phyloP scores from a whole-genome alignment of 805 yeast species.

The Spathaspora passalidarum region DNA sequence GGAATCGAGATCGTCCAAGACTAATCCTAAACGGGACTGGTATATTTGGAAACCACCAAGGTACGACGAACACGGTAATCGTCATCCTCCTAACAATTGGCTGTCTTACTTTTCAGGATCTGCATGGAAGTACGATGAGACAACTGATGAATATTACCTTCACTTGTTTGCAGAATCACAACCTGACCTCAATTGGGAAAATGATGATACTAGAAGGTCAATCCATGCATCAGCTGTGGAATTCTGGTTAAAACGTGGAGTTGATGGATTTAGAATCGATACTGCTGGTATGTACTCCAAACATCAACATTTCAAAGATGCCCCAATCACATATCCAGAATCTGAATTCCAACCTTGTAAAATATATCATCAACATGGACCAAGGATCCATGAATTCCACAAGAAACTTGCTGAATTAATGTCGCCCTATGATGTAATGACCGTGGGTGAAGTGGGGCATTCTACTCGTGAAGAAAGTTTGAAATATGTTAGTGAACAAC shows the following conservation, averaged over 20 bases:
- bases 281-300: conserved; percentile 53
- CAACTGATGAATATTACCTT: conserved; percentile 53
- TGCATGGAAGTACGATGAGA: conserved; percentile 57
- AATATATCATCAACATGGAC: conserved; percentile 40
- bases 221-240: conserved; percentile 47
- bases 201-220: conserved; percentile 31
- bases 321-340: conserved; percentile 44
- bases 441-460: conserved; percentile 56
- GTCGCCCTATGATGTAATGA: conserved; percentile 48
- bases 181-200: conserved; percentile 66
- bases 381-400: conserved; percentile 57
- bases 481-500: conserved; percentile 40
- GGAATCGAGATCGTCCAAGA: conserved; percentile 49
- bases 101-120: conserved; percentile 48
- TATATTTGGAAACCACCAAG: conserved; percentile 54
- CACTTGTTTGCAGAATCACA: conserved; percentile 51
- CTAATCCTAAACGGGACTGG: conserved; percentile 60
- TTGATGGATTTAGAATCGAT: conserved; percentile 60
- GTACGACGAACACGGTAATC: conserved; percentile 45
- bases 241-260: conserved; percentile 55
- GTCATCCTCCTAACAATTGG: conserved; percentile 61
- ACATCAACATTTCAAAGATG: conserved; percentile 43
- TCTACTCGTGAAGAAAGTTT: conserved; percentile 40
- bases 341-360: conserved; percentile 38
- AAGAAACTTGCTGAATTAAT: conserved; percentile 47